A percentile compares a stretch with the other conserved stretches of the same genome.
Evolutionary conservation across 257 asterid species (phyloP).

Genomic region (Solanum habrochaites): DNA sequence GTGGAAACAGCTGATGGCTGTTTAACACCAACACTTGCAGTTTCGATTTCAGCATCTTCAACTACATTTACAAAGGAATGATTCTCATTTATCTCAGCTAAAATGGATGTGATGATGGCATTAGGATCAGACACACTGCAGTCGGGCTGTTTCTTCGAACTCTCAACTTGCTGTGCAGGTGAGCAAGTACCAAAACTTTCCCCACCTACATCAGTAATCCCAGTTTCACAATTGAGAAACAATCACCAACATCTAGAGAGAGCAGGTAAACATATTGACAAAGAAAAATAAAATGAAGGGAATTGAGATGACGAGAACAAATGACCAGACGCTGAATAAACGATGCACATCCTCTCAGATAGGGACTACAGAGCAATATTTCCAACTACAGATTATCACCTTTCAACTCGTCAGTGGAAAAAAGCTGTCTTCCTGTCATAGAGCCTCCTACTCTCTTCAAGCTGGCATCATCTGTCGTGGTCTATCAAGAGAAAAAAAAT

Average conservation of each 20-base stretch:
- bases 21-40: background rate
- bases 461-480: constrained; percentile 16
- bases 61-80: background rate
- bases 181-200: constrained; percentile 6
- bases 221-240: background rate
- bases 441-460: constrained; percentile 10
- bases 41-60: background rate
- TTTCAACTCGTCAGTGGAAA: constrained; percentile 7
- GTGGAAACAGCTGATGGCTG: background rate
- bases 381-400: constrained; percentile 12
- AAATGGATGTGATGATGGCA: background rate
- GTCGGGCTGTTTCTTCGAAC: constrained; percentile 1
- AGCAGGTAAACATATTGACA: background rate
- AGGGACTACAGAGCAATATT: background rate
- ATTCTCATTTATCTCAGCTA: background rate
- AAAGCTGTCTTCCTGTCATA: constrained; percentile 4
- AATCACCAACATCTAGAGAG: background rate
- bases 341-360: background rate
- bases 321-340: background rate
- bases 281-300: background rate
- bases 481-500: constrained; percentile 17
- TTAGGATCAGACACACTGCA: background rate
- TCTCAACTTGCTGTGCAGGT: constrained; percentile 11
- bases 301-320: background rate
- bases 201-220: constrained; percentile 17